A percentile compares a stretch with the other conserved stretches of the same genome.
phyloP scores from a whole-genome alignment of 1,284 basidiomycete genomes.

The Pseudozyma tsukubaensis region DNA sequence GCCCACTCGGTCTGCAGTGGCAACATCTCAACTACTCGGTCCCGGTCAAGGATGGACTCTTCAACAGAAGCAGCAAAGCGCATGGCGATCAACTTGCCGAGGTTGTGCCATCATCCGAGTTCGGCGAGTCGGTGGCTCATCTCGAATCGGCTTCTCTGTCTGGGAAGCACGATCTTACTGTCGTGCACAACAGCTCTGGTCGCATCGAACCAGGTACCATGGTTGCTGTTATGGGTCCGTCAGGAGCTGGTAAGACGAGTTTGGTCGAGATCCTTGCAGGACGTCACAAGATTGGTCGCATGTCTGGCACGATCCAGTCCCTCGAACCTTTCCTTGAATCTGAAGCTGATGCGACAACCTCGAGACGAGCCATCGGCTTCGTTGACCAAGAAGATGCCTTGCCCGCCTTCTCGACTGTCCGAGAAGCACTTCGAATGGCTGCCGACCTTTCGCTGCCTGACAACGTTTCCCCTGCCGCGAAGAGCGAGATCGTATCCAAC shows the following conservation, averaged over 20 bases:
- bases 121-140: slow-evolving; percentile 9
- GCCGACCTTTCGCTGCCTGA: slow-evolving; percentile 56
- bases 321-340: slow-evolving; percentile 16
- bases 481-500: slow-evolving; percentile 31
- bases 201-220: slow-evolving; percentile 50
- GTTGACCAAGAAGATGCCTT: slow-evolving; percentile 60
- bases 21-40: slow-evolving; percentile 41
- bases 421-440: slow-evolving; percentile 55
- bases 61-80: slow-evolving; percentile 4
- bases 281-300: slow-evolving; percentile 44
- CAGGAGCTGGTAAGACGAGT: slow-evolving; percentile 60
- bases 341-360: neutral
- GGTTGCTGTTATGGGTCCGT: slow-evolving; percentile 56
- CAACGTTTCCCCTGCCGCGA: slow-evolving; percentile 39
- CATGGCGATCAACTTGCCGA: neutral
- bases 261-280: slow-evolving; percentile 60
- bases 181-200: slow-evolving; percentile 39
- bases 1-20: slow-evolving; percentile 53
- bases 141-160: slow-evolving; percentile 14
- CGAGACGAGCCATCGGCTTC: slow-evolving; percentile 43
- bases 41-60: slow-evolving; percentile 12
- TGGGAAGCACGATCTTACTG: slow-evolving; percentile 1
- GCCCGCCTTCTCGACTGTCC: slow-evolving; percentile 54
- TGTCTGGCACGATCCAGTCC: slow-evolving; percentile 35
- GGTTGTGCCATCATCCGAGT: slow-evolving; percentile 8